Evolutionary conservation across 768 basidiomycete species (phyloP).

Genomic region (Leccinum longicurvipes): DNA sequence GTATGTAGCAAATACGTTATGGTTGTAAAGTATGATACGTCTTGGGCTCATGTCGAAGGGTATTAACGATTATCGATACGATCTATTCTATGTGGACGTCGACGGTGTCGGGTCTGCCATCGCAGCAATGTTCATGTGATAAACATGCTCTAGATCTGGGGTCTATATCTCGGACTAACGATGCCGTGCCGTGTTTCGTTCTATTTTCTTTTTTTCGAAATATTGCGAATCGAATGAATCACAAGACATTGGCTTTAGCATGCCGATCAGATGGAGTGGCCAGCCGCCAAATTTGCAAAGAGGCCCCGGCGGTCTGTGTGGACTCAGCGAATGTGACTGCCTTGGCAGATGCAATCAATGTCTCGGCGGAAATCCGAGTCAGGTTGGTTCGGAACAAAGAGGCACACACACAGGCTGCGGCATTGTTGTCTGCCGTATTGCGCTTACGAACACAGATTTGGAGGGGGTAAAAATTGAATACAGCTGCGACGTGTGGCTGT

Average conservation of each 20-base stretch:
- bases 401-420: no score
- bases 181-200: background rate
- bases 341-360: slow-evolving; percentile 4
- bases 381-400: background rate
- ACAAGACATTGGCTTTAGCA: background rate
- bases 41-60: slow-evolving; percentile 4
- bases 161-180: background rate
- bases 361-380: slow-evolving; percentile 19
- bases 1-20: slow-evolving; percentile 37
- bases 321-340: slow-evolving; percentile 14
- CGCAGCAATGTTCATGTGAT: background rate
- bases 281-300: slow-evolving; percentile 3
- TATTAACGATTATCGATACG: background rate
- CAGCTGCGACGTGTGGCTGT: slow-evolving; percentile 23
- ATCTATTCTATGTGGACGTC: background rate
- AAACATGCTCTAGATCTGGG: background rate
- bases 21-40: slow-evolving; percentile 32
- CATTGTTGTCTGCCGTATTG: no score
- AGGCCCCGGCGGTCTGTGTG: slow-evolving; percentile 4
- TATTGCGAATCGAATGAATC: background rate
- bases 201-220: background rate
- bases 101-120: no score
- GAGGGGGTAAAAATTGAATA: slow-evolving; percentile 8
- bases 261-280: slow-evolving; percentile 13
- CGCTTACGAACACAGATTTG: slow-evolving; percentile 10